These are phyloP conservation scores for Camillea tinctor DNA, from an alignment of 2,329 filamentous ascomycete genomes.

Conservation along the genomic window DNA sequence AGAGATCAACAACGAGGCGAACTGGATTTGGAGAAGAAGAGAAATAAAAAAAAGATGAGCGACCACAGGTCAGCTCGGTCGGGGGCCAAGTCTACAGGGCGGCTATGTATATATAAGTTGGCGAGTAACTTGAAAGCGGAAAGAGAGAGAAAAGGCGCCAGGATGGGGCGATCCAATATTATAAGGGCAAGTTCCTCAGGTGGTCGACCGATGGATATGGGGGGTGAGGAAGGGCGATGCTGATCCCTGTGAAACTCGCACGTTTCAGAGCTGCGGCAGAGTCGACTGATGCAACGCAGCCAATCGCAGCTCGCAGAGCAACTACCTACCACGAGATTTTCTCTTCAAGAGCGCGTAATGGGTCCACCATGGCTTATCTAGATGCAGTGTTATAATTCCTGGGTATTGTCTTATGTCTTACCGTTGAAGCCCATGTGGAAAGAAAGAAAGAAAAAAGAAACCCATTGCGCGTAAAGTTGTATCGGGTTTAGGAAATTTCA, in stretches of 20 bases:
- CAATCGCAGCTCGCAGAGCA: conserved; percentile 5
- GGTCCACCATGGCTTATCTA: neutral
- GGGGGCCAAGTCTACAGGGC: neutral
- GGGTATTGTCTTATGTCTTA: neutral
- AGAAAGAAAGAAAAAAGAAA: too few relatives aligned
- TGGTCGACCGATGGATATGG: conserved; percentile 7
- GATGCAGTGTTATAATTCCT: neutral
- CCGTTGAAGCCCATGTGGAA: too few relatives aligned
- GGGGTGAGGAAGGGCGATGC: conserved; percentile 16
- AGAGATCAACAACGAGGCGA: conserved; percentile 11
- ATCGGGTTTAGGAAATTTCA: too few relatives aligned
- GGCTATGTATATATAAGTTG: neutral
- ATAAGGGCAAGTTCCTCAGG: neutral
- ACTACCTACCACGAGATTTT: conserved; percentile 9
- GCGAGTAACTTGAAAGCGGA: conserved; percentile 28
- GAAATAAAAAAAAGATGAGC: conserved; percentile 6
- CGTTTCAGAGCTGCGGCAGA: conserved; percentile 50
- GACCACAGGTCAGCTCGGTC: conserved; percentile 1
- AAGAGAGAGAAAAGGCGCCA: conserved; percentile 25
- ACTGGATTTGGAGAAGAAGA: neutral
- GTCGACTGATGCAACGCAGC: conserved; percentile 33
- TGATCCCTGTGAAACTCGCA: conserved; percentile 32
- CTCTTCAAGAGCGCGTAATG: neutral
- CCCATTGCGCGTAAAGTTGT: too few relatives aligned
- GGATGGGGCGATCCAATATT: conserved; percentile 9